These are phyloP conservation scores for Phylloporus arenicola DNA, from an alignment of 768 basidiomycete species.

Conservation along the genomic window DNA sequence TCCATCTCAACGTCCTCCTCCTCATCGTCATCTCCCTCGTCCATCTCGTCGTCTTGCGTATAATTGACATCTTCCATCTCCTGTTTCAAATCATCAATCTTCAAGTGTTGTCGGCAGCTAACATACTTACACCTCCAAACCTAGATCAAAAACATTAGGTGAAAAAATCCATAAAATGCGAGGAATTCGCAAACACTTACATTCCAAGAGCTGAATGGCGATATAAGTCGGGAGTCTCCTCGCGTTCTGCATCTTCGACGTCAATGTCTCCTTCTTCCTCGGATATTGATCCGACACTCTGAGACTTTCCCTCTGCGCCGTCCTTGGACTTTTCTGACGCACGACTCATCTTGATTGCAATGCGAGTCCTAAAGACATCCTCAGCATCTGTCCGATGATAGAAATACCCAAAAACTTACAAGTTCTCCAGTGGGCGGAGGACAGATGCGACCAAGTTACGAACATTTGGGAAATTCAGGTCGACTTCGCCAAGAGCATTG, in stretches of 20 bases:
- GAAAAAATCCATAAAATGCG: constrained; percentile 3
- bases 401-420: constrained; percentile 50
- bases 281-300: constrained; percentile 39
- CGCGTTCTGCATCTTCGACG: constrained; percentile 49
- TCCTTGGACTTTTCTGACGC: constrained; percentile 64
- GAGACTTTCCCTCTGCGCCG: constrained; percentile 39
- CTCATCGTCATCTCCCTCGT: constrained; percentile 73
- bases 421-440: constrained; percentile 79
- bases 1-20: constrained; percentile 88
- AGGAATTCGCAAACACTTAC: constrained; percentile 37
- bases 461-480: constrained; percentile 92
- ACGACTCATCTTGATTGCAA: constrained; percentile 97
- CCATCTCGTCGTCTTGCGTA: constrained; percentile 67
- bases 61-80: constrained; percentile 83
- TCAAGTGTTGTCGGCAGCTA: constrained; percentile 5
- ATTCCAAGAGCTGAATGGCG: constrained; percentile 95
- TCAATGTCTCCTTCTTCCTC: constrained; percentile 57
- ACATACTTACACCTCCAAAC: constrained; percentile 70
- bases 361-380: constrained; percentile 62
- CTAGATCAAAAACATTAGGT: constrained; percentile 24
- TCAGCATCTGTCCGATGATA: background rate
- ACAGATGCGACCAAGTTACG: constrained; percentile 82
- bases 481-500: constrained; percentile 82
- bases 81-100: constrained; percentile 35
- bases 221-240: constrained; percentile 90